These are phyloP conservation scores for Pleurotus tuoliensis DNA, from an alignment of 768 basidiomycete genomes.

Conservation along the genomic window DNA sequence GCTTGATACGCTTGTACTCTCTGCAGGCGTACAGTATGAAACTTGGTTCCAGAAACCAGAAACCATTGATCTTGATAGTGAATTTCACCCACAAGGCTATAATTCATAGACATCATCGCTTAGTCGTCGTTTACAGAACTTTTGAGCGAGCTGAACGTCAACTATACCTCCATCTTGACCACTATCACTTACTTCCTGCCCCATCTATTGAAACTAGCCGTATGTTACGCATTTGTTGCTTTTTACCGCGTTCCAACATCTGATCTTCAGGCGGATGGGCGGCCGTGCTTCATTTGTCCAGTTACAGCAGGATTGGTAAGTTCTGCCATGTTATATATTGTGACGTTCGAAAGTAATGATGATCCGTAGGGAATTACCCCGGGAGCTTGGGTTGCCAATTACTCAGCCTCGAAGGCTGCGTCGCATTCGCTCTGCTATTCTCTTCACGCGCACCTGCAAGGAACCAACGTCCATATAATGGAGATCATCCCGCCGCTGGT, in stretches of 20 bases:
- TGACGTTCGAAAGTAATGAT: too few species aligned
- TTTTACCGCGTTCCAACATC: not conserved
- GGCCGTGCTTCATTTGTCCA: slow-evolving; percentile 43
- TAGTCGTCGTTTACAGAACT: slow-evolving; percentile 27
- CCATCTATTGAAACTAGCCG: slow-evolving; percentile 51
- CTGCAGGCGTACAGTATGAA: slow-evolving; percentile 50
- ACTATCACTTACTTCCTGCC: slow-evolving; percentile 47
- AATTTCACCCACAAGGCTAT: slow-evolving; percentile 9
- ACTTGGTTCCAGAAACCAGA: slow-evolving; percentile 38
- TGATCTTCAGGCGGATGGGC: slow-evolving; percentile 34
- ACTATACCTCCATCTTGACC: slow-evolving; percentile 50
- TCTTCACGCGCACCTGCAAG: slow-evolving; percentile 41
- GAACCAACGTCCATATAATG: slow-evolving; percentile 48
- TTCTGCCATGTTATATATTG: not conserved
- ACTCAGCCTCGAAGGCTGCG: slow-evolving; percentile 54
- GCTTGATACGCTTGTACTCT: slow-evolving; percentile 54
- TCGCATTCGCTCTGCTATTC: slow-evolving; percentile 48
- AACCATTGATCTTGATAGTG: slow-evolving; percentile 35
- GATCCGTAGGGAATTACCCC: slow-evolving; percentile 29
- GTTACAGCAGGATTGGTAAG: slow-evolving; percentile 48
- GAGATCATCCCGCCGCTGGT: slow-evolving; percentile 62
- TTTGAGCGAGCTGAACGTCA: slow-evolving; percentile 44
- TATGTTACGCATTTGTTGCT: slow-evolving; percentile 16
- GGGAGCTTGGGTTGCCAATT: slow-evolving; percentile 37
- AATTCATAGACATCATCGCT: not conserved